Base-by-base conservation (phyloP, 2,329 filamentous ascomycete genomes). In the Beauveria varroae region DNA sequence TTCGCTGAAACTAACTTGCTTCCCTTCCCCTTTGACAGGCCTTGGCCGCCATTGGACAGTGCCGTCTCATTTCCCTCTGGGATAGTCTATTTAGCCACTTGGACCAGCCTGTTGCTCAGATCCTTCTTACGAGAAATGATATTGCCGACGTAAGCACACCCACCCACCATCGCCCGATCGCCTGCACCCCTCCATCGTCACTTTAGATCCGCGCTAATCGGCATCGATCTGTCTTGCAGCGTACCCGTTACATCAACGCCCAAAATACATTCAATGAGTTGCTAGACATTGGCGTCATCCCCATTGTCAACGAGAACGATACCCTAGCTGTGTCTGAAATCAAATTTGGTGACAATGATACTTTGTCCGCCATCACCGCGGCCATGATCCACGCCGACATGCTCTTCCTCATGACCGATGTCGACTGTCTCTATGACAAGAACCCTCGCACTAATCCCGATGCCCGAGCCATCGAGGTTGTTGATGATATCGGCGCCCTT, bases 311-410 rank as follows among this genome's bases (percentile, higher is more conserved):
- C 70, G 95, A 99, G 76, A 99, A 99, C 74, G 95, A 99, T 74
- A 99, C 95, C 3, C 79, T 99, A 60, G 91, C 93, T 26, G 95
- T 99, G 66, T 90, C 93, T 50, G 95, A 99, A 82, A 99, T 99
- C 78, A 98, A 98, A 79, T 99, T 99, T 71, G 95, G 95, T 67
- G 95, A 99, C 79, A 99, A 99, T 69, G 95, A 99, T 74, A 99
- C 95, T 1, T 81, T 99, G 52, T 96, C 92, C 14, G 95, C 95
- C 62, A 97, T 99, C 68, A 96, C 95, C 0, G 91, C 95, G 1
- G 95, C 90, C 66, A 98, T 98, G 92, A 90, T 98, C 22, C 91
- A 96, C 69, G 95, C 95, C 56, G 93, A 99, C 70, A 91, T 96
- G 69, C 82, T 99, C 10, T 99, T 99, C 75, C 82, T 99, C 65